A percentile compares a stretch with the other conserved stretches of the same genome.
Evolutionary conservation across 768 basidiomycete species (phyloP).

Genomic region (Mycena rosella): DNA sequence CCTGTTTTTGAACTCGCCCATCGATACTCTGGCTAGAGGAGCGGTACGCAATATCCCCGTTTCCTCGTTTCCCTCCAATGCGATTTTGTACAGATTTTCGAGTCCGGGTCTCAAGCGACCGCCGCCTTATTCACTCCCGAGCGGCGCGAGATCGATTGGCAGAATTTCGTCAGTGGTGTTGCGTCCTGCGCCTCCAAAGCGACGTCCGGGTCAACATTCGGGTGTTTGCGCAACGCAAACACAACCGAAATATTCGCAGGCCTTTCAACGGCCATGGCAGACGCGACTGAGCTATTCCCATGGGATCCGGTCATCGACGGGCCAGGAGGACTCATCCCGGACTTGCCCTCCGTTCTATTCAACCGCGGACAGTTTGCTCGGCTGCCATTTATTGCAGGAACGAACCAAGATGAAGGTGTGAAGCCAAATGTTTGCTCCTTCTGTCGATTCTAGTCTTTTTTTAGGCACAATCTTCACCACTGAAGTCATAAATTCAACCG

Average conservation of each 20-base stretch:
- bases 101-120: slow-evolving; percentile 56
- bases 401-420: slow-evolving; percentile 61
- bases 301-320: slow-evolving; percentile 59
- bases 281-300: slow-evolving; percentile 41
- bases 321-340: slow-evolving; percentile 52
- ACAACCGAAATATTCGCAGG: slow-evolving; percentile 47
- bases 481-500: slow-evolving; percentile 40
- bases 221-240: slow-evolving; percentile 46
- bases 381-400: slow-evolving; percentile 60
- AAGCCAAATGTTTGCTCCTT: neutral
- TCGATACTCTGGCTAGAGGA: slow-evolving; percentile 45
- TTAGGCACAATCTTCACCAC: slow-evolving; percentile 50
- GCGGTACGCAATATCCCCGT: slow-evolving; percentile 41
- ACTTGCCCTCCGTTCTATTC: slow-evolving; percentile 51
- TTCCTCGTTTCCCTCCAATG: neutral
- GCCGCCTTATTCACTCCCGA: slow-evolving; percentile 43
- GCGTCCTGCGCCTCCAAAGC: slow-evolving; percentile 42
- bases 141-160: slow-evolving; percentile 46
- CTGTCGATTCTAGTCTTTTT: neutral
- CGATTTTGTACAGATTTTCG: slow-evolving; percentile 52
- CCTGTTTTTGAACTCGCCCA: slow-evolving; percentile 49
- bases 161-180: slow-evolving; percentile 47
- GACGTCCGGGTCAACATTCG: slow-evolving; percentile 47
- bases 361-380: slow-evolving; percentile 49
- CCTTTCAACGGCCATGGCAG: slow-evolving; percentile 36